Percentiles rank a stretch among this genome's conserved stretches.
phyloP scores from a whole-genome alignment of 225 moss, liverwort and hornwort genomes.

The Polytrichum commune region DNA sequence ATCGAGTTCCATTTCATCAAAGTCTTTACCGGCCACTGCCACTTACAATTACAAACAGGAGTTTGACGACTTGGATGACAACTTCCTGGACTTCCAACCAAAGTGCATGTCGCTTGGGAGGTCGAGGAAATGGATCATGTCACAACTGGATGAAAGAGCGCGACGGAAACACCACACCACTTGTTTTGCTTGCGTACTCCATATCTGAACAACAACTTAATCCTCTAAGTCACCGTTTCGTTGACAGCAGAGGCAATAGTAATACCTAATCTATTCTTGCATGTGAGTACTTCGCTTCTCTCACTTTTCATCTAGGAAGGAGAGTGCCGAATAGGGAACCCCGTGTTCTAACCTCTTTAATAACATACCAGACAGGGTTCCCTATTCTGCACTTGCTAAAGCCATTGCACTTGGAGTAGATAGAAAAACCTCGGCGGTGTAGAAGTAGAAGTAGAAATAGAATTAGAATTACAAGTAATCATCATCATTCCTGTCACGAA shows the following conservation, averaged over 20 bases:
- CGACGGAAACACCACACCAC: constrained; percentile 19
- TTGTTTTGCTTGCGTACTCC: constrained; percentile 43
- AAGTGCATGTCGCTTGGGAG: constrained; percentile 30
- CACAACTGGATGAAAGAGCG: constrained; percentile 14
- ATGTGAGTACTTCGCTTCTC: no score
- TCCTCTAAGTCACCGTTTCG: no score
- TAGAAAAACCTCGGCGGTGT: no score
- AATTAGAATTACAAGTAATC: constrained; percentile 12
- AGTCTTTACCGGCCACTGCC: constrained; percentile 15
- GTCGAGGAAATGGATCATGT: constrained; percentile 28
- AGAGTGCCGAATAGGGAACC: no score
- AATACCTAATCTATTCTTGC: no score
- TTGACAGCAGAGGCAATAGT: no score
- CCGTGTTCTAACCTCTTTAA: no score
- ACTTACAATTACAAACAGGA: constrained; percentile 24
- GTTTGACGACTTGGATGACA: constrained; percentile 15
- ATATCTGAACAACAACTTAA: constrained; percentile 18
- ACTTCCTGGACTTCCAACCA: constrained; percentile 25
- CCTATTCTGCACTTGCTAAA: no score
- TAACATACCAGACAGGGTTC: no score
- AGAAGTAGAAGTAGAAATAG: neutral
- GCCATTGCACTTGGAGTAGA: no score
- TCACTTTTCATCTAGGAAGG: no score
- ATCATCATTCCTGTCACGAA: constrained; percentile 31
- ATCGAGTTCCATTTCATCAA: constrained; percentile 37